phyloP scores from a whole-genome alignment of 805 yeast species.

The Lipomyces chichibuensis region DNA sequence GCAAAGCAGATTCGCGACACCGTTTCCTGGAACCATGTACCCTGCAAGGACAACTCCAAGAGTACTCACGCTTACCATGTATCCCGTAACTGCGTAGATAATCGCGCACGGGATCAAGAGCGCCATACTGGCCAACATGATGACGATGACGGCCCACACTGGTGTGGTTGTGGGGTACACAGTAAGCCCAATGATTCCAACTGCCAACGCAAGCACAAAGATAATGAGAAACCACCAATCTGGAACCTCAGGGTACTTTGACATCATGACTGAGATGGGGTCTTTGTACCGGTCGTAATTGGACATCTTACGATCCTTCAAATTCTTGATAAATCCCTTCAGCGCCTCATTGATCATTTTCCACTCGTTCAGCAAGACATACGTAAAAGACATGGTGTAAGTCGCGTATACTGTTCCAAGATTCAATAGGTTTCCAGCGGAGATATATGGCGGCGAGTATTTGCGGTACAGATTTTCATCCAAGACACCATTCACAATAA shows the following conservation, averaged over 20 bases:
- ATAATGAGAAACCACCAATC: conserved; percentile 70
- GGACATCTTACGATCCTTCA: conserved; percentile 55
- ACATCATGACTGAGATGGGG: conserved; percentile 56
- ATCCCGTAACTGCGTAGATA: conserved; percentile 66
- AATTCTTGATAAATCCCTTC: conserved; percentile 54
- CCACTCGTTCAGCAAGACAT: conserved; percentile 61
- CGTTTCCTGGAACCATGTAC: conserved; percentile 55
- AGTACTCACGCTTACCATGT: conserved; percentile 48
- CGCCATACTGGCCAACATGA: conserved; percentile 56
- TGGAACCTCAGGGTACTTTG: conserved; percentile 67
- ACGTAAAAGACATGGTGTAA: conserved; percentile 64
- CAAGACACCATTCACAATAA: conserved; percentile 46
- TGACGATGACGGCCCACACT: conserved; percentile 64
- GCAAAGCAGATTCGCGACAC: conserved; percentile 54
- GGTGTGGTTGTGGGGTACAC: conserved; percentile 57
- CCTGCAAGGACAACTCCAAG: conserved; percentile 54
- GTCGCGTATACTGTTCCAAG: conserved; percentile 43
- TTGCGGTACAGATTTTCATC: conserved; percentile 2
- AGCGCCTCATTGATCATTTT: conserved; percentile 60
- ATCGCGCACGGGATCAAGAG: conserved; percentile 66
- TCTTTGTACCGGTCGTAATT: conserved; percentile 60
- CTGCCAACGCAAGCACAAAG: conserved; percentile 48
- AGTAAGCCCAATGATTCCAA: conserved; percentile 43
- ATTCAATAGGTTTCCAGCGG: conserved; percentile 55
- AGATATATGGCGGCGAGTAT: conserved; percentile 40